Percentiles rank a stretch among this genome's conserved stretches.
phyloP scores from a whole-genome alignment of 441 rosid genomes.

The Arabidopsis hybrid region DNA sequence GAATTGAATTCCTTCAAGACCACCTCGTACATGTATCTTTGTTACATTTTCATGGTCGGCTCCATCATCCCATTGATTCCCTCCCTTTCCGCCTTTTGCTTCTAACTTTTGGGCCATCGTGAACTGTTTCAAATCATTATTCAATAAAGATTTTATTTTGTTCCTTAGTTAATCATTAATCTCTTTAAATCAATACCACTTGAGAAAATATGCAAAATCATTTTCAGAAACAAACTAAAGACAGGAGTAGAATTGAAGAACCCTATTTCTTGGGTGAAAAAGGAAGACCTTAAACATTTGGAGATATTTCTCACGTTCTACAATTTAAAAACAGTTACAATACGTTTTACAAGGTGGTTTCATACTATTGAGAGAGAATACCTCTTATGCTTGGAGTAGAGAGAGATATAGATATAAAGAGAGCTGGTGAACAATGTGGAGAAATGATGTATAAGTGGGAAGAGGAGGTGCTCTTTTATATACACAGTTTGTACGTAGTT shows the following conservation, averaged over 20 bases:
- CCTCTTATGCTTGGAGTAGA: background rate
- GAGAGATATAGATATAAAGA: background rate
- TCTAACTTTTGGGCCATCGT: background rate
- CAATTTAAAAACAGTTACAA: background rate
- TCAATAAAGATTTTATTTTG: background rate
- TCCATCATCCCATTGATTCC: conserved; percentile 4
- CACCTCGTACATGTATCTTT: conserved; percentile 8
- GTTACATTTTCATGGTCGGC: background rate
- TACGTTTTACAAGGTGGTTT: background rate
- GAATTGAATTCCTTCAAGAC: background rate
- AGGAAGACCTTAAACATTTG: no score
- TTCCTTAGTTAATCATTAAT: background rate
- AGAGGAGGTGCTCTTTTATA: background rate
- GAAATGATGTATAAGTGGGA: background rate
- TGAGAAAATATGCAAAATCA: background rate
- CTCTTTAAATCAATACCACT: background rate
- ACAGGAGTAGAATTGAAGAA: no score
- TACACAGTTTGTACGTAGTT: background rate
- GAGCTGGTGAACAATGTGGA: background rate
- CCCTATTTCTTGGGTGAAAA: no score
- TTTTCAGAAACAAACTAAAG: background rate
- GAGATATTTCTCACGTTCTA: no score
- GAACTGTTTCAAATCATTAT: background rate
- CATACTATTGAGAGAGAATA: background rate
- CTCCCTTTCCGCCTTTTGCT: background rate